Percentiles rank a stretch among this genome's conserved stretches.
phyloP scores from a whole-genome alignment of 768 basidiomycete genomes.

The Trametes villosa region DNA sequence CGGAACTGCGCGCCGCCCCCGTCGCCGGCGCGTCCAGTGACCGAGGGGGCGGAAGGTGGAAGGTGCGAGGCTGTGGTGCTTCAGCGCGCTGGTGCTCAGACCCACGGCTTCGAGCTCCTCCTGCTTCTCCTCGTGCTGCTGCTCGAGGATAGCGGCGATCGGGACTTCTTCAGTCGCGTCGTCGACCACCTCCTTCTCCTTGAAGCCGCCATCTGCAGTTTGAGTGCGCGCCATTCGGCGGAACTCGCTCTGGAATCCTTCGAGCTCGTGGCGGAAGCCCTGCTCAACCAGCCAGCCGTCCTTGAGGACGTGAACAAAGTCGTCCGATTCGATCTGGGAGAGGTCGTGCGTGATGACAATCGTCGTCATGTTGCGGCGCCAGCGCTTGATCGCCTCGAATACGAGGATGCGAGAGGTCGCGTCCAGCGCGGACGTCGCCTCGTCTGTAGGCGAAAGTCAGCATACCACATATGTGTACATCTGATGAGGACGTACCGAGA shows the following conservation, averaged over 20 bases:
- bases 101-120: constrained; percentile 33
- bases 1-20: too few relatives aligned
- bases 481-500: constrained; percentile 64
- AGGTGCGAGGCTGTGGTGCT: constrained; percentile 48
- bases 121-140: constrained; percentile 45
- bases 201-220: constrained; percentile 54
- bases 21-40: constrained; percentile 93
- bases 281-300: constrained; percentile 82
- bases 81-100: constrained; percentile 34
- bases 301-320: constrained; percentile 94
- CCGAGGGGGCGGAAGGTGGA: constrained; percentile 57
- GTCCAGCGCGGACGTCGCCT: constrained; percentile 85
- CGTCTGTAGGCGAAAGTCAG: constrained; percentile 50
- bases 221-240: constrained; percentile 66
- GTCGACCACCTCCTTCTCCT: constrained; percentile 38
- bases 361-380: constrained; percentile 81
- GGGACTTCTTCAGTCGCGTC: constrained; percentile 42
- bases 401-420: constrained; percentile 85
- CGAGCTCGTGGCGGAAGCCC: constrained; percentile 84
- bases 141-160: constrained; percentile 53
- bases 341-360: constrained; percentile 97
- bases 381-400: constrained; percentile 69
- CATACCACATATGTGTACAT: not conserved
- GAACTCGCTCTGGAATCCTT: constrained; percentile 68
- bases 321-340: constrained; percentile 69